Base-by-base conservation (phyloP, 1,284 basidiomycete species). In the Malassezia nana region DNA sequence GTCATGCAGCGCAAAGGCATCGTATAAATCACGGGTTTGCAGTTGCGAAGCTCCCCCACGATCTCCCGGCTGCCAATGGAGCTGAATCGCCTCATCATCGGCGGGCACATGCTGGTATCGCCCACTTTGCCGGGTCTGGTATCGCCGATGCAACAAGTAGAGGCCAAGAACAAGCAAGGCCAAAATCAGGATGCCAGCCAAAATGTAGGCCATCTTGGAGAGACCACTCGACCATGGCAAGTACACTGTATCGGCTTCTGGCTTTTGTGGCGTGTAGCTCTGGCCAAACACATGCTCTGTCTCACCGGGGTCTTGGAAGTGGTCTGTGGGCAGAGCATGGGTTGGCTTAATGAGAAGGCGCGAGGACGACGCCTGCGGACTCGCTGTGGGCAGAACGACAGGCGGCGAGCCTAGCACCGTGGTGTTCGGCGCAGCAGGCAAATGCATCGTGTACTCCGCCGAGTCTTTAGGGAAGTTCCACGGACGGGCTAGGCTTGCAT, bases 261-360 rank as follows among this genome's bases (percentile, higher is more conserved):
- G 63, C 71, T 15, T 33, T 73, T 32, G 64, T 69, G 33, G 13
- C 18, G 29, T 15, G 22, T 42, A 50, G 35, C 46, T 16, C 52
- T 74, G 66, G 15, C 54, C 54, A 47, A 50, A 51, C 13, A 42
- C 47, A 75, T 52, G 53, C 39, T 57, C 61, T 65, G 65, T 41
- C 66, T 75, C 65, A 67, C 77, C 65, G 55, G 73, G 56, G 55
- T 67, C 61, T 50, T 63, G 24, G 62, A 75, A 41, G 69, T 94
- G 91, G 72, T 95, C 85, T 8, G 78, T 82, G 1, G 92, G 91
- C 3, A 98, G 82, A 63, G 85, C 83, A 6, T 80, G 83, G 0
- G 92, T 98, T 0, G 92, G 92, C 74, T 91, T 92, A 42, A 55
- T 45, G 1, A 62, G 63, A 30, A 52, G 40, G 29, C 42, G 28